These are phyloP conservation scores for Ganoderma boninense DNA, from an alignment of 1,284 basidiomycete species.

Conservation along the genomic window DNA sequence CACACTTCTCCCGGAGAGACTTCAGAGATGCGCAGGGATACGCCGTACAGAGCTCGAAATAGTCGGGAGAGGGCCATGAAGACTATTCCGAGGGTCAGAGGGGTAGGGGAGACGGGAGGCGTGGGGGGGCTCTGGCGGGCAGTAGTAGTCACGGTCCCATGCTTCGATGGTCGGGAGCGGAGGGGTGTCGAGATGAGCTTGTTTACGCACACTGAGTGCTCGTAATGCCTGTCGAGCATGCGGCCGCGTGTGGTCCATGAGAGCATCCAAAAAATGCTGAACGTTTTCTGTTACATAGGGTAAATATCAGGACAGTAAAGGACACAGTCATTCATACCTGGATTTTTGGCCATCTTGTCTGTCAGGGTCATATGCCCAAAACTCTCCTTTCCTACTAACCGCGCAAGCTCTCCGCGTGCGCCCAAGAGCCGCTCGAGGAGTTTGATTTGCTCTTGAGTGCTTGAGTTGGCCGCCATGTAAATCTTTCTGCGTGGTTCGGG, in stretches of 20 bases:
- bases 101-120: conserved; percentile 73
- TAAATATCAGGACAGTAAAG: neutral
- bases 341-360: conserved; percentile 96
- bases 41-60: conserved; percentile 88
- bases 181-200: conserved; percentile 64
- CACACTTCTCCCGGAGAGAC: conserved; percentile 85
- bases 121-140: conserved; percentile 79
- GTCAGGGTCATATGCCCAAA: conserved; percentile 86
- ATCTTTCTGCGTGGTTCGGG: conserved; percentile 85
- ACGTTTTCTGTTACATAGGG: conserved; percentile 75
- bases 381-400: conserved; percentile 82
- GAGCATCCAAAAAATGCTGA: conserved; percentile 79
- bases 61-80: conserved; percentile 89
- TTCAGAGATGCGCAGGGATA: conserved; percentile 78
- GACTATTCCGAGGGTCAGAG: conserved; percentile 84
- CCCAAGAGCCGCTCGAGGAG: conserved; percentile 81
- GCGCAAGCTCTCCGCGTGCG: conserved; percentile 82
- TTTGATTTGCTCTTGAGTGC: conserved; percentile 72
- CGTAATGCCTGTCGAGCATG: conserved; percentile 78
- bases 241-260: conserved; percentile 80
- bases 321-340: too few relatives aligned
- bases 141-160: conserved; percentile 95
- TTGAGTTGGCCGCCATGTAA: conserved; percentile 80
- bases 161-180: conserved; percentile 78
- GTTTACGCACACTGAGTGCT: conserved; percentile 78